Conservation (phyloP, 306 rosid genomes). For the Cicer cuneatum region DNA sequence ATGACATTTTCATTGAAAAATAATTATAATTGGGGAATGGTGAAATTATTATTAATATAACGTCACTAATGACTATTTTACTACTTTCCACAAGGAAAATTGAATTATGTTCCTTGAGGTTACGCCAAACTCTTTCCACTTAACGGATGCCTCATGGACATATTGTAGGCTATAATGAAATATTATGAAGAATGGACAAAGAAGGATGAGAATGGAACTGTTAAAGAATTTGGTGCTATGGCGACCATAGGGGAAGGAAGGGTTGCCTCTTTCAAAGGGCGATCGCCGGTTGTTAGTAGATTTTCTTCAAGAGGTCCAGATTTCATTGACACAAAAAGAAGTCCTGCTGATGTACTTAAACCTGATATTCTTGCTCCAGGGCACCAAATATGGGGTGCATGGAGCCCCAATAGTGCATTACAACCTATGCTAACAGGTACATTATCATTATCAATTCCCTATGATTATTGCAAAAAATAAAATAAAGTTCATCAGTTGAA, state of each 20-base stretch:
- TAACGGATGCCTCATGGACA: too few species aligned
- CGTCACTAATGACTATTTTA: too few species aligned
- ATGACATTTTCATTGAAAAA: too few species aligned
- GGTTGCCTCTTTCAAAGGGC: conserved; percentile 59
- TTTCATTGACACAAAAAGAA: conserved; percentile 54
- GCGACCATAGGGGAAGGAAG: conserved; percentile 82
- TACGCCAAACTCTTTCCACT: too few species aligned
- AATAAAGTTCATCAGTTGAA: neutral
- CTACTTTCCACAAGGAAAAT: too few species aligned
- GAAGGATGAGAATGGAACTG: conserved; percentile 58
- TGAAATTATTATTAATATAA: too few species aligned
- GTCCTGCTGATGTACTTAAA: conserved; percentile 71
- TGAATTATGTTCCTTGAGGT: too few species aligned
- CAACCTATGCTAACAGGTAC: conserved; percentile 65
- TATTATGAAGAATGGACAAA: conserved; percentile 65
- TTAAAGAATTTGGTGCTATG: conserved; percentile 51
- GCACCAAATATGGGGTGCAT: conserved; percentile 94
- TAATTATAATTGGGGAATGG: too few species aligned
- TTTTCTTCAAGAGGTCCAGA: conserved; percentile 95
- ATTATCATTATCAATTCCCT: neutral
- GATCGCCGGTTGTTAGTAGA: conserved; percentile 74
- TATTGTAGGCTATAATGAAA: conserved; percentile 54
- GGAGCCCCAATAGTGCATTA: conserved; percentile 76
- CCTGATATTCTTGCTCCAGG: conserved; percentile 97
- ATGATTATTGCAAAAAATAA: neutral